A percentile compares a stretch with the other conserved stretches of the same genome.
Conservation (phyloP, 192 early-diverging fungal genomes). For the Backusella psychrophila region DNA sequence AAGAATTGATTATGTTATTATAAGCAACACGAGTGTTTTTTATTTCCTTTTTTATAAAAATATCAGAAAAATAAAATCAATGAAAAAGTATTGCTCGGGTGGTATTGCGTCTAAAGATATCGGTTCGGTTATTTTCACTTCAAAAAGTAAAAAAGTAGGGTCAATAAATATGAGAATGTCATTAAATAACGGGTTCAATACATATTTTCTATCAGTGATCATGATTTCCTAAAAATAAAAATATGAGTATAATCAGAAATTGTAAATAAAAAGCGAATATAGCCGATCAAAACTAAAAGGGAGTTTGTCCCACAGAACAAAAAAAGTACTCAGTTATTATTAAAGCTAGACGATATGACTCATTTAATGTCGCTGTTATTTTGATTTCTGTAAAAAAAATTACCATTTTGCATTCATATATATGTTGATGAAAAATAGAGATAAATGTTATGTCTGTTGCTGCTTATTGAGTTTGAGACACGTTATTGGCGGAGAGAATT, state of each 20-base stretch:
- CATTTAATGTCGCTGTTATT: background rate
- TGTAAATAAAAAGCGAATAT: background rate
- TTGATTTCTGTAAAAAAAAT: background rate
- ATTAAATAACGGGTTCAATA: background rate
- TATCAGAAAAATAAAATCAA: background rate
- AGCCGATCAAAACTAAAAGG: background rate
- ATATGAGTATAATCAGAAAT: background rate
- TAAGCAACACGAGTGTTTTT: background rate
- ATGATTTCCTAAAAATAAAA: background rate
- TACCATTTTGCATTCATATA: background rate
- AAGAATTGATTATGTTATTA: background rate
- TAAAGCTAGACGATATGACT: too few species aligned
- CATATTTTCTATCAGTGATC: background rate
- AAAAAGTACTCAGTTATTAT: background rate
- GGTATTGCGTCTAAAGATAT: background rate
- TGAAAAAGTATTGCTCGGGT: background rate
- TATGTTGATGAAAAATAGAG: background rate
- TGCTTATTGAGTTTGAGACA: background rate
- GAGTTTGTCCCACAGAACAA: background rate
- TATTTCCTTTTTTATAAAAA: background rate
- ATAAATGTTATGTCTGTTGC: background rate
- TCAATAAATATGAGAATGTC: background rate
- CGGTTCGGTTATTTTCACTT: background rate
- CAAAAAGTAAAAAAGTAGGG: background rate
- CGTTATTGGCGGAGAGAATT: background rate